Evolutionary conservation across 495 filamentous ascomycete species (phyloP), one percentile per base, ranked within the genome.

Genomic region (Trypethelium eluteriae): DNA sequence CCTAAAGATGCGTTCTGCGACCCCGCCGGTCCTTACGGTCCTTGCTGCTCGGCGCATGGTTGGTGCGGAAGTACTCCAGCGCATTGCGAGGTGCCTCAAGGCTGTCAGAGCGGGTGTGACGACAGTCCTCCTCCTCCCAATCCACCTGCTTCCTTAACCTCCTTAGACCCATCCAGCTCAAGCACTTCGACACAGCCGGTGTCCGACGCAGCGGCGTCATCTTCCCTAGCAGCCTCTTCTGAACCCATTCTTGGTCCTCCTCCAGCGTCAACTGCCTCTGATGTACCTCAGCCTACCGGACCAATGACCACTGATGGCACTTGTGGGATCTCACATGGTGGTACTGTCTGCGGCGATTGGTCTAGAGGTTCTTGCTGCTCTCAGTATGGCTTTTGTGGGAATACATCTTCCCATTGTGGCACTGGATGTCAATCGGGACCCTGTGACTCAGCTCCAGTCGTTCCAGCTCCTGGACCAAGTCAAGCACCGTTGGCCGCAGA

Each of bases 311-410:
- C 72, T 32, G 75, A 84, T 70, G 82, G 82, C n/a, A 78, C 75
- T 62, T 84, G 82, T 64, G 82, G 82, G 64, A 71, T 73, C 25
- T 71, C 67, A 18, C 81, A 81, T 68, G 77, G 75, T 34, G 76
- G 75, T 18, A 79, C 77, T 12, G 68, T 81, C 10, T 84, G 81
- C 67, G 81, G 81, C 10, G 70, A 81, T 63, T 84, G 81, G 81
- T 68, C 71, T 12, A 75, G 78, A 49, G 81, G 81, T 38, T 68
- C 73, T 67, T 84, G 81, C 69, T 84, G 81, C 69, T 81, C 79
- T 34, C 75, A 79, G 75, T 84, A 82, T 70, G 81, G 81, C 38
- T 78, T 71, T 67, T 78, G 76, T 59, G 76, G 76, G 14, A 73
- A 72, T 64, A 72, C 74, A 41, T 67, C 72, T 61, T 68, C 76